Base-by-base conservation (phyloP, 257 asterid genomes). In the Paraleonurus japonicus region DNA sequence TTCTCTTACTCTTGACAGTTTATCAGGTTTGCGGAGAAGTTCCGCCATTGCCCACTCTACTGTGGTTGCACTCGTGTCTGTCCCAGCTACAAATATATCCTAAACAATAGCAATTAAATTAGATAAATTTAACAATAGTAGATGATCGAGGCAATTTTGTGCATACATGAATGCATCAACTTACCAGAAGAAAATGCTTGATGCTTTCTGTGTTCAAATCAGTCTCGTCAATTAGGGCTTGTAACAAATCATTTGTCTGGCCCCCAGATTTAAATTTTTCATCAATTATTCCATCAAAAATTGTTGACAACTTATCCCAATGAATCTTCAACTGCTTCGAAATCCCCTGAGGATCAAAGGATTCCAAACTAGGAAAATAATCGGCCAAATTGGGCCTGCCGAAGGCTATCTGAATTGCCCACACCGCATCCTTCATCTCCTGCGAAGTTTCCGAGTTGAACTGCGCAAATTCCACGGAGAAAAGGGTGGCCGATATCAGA, bases 331-430 rank as follows among this genome's bases (percentile, higher is more conserved):
- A 26, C 16, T 71, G 53, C 51, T 61, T 75, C 71, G 72, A 19
- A n/a, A 85, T 32, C 9, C 90, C 86, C 61, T 82, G 89, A 1
- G 85, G 91, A 75, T 87, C 96, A n/a, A 69, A 28, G 4, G 54
- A 43, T 30, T 70, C 67, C 27, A 89, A 70, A 7, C 78, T 12
- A 2, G 90, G 90, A 41, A 87, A 87, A 64, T 45, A 87, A 43
- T 89, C 92, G 0, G 75, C 85, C 37, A 85, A 20, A 43, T 87
- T 87, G 0, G 85, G 84, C 47, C 51, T 67, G 4, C 84, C 94
- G 5, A 78, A 28, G 48, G 65, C 67, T 45, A 70, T 28, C 90
- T 85, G 60, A 26, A 85, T 63, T 4, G 74, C 80, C 83, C 81
- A 70, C 11, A 85, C 75, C 53, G 80, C 58, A 4, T 85, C 89